These are phyloP conservation scores for Paramecium sonneborni DNA, from an alignment of 73 alveolate species.

Conservation along the genomic window DNA sequence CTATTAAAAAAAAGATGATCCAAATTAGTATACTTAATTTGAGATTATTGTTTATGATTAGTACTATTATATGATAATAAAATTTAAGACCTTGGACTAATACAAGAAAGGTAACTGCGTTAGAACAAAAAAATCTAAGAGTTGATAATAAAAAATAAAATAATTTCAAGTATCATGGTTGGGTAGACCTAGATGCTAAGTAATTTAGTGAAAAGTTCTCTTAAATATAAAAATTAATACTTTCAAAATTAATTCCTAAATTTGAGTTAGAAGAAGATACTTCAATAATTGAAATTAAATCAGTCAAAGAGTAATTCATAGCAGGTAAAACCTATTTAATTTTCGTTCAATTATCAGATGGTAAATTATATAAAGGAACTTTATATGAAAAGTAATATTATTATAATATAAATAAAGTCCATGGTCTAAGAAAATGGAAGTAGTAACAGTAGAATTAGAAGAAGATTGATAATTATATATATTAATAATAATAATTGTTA, in stretches of 20 bases:
- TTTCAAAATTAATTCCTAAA: background rate
- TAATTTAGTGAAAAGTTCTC: background rate
- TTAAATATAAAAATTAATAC: background rate
- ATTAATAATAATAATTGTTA: background rate
- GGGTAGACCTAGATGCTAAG: background rate
- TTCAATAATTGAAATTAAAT: background rate
- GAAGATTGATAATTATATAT: background rate
- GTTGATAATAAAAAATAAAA: background rate
- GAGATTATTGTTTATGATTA: background rate
- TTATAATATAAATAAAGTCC: background rate
- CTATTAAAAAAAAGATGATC: slow-evolving; percentile 20
- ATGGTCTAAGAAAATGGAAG: slow-evolving; percentile 16
- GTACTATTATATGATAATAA: background rate
- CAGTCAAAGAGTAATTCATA: background rate
- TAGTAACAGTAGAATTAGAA: background rate
- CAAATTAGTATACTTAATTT: background rate
- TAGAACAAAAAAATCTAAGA: background rate
- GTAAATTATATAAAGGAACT: background rate
- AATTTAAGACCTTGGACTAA: slow-evolving; percentile 10
- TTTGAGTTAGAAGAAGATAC: background rate
- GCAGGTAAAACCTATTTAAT: slow-evolving; percentile 19
- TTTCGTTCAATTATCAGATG: background rate
- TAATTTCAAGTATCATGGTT: background rate
- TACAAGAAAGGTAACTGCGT: background rate
- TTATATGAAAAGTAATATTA: background rate